Evolutionary conservation across 1,284 basidiomycete species (phyloP).

Genomic region (Heliocybe sulcata): DNA sequence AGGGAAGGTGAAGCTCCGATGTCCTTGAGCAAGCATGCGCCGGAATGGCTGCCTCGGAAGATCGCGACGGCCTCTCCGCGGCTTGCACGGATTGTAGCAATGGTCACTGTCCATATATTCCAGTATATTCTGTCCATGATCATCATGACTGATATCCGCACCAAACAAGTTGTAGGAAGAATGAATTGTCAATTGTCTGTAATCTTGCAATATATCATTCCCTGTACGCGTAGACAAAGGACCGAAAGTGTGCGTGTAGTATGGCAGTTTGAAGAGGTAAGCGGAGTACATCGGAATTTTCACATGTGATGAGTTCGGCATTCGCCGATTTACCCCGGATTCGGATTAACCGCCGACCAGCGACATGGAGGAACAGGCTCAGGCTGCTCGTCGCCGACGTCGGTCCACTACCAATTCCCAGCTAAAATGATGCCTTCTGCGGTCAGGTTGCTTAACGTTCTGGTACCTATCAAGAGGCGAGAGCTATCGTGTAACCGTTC

Average conservation of each 20-base stretch:
- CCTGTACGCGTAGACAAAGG: no score
- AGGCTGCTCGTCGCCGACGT: neutral
- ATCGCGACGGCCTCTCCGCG: neutral
- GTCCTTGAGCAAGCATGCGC: constrained; percentile 21
- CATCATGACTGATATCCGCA: no score
- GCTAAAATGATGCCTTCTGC: constrained; percentile 66
- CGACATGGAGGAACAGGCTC: neutral
- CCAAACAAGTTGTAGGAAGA: no score
- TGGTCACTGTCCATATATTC: neutral
- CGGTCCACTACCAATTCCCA: neutral
- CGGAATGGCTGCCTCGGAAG: constrained; percentile 19
- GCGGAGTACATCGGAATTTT: neutral
- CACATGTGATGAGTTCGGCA: neutral
- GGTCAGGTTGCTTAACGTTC: constrained; percentile 72
- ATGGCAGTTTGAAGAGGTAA: no score
- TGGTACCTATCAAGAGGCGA: constrained; percentile 88
- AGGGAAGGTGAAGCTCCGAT: constrained; percentile 30
- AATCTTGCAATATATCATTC: no score
- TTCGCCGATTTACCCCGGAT: neutral
- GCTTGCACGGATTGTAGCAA: neutral
- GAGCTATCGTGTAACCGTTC: constrained; percentile 26
- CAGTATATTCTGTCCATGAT: neutral
- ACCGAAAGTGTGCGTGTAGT: no score
- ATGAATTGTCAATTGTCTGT: no score
- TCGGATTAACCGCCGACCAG: neutral